Conservation (phyloP, 768 basidiomycete species). For the Amanita rubescens region DNA sequence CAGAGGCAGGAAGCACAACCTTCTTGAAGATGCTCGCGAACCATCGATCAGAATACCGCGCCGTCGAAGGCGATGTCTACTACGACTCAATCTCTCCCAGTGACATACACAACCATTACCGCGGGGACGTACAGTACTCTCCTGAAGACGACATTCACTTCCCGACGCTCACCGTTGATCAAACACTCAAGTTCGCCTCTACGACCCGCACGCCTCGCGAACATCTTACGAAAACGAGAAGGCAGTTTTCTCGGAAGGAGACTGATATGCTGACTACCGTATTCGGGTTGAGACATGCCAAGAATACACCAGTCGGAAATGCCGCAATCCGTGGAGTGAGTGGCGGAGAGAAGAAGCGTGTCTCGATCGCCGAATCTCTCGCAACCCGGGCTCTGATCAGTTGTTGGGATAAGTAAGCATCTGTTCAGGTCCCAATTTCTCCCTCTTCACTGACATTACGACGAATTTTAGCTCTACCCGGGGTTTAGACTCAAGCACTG, state of each 20-base stretch:
- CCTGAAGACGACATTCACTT: constrained; percentile 86
- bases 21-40: constrained; percentile 80
- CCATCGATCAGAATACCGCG: constrained; percentile 58
- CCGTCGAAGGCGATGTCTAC: constrained; percentile 59
- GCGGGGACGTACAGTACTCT: constrained; percentile 75
- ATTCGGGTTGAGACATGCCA: constrained; percentile 70
- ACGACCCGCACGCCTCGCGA: constrained; percentile 58
- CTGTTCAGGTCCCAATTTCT: not conserved
- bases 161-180: constrained; percentile 72
- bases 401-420: constrained; percentile 76
- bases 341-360: constrained; percentile 76
- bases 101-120: constrained; percentile 55
- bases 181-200: constrained; percentile 68
- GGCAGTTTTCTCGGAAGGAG: constrained; percentile 34
- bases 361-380: constrained; percentile 55
- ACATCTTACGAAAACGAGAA: constrained; percentile 37
- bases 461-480: constrained; percentile 44
- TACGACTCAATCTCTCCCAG: constrained; percentile 72
- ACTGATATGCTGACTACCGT: constrained; percentile 55
- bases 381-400: constrained; percentile 54
- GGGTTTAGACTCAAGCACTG: constrained; percentile 62
- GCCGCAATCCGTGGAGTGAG: constrained; percentile 65
- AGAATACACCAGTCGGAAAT: constrained; percentile 71
- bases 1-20: constrained; percentile 80
- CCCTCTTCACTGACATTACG: not conserved